These are phyloP conservation scores for Pleomassaria siparia DNA, from an alignment of 2,329 filamentous ascomycete genomes.

Conservation along the genomic window DNA sequence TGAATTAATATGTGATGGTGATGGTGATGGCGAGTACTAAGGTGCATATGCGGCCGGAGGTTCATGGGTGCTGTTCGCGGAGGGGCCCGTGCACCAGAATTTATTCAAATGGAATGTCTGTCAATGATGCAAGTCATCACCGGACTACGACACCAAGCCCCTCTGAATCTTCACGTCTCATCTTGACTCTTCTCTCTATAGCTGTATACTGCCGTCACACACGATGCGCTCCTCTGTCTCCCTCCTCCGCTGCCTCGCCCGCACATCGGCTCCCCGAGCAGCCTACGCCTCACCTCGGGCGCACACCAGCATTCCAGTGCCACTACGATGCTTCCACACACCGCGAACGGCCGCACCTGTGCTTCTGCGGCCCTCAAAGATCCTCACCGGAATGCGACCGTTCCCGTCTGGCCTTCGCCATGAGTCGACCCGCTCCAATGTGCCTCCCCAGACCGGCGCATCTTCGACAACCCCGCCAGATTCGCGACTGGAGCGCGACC, in stretches of 20 bases:
- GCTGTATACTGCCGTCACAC: background rate
- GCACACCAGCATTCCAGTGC: slow-evolving; percentile 29
- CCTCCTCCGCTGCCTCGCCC: slow-evolving; percentile 26
- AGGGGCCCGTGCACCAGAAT: background rate
- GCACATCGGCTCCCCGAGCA: slow-evolving; percentile 18
- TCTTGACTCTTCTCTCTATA: too few relatives aligned
- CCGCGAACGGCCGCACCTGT: slow-evolving; percentile 28
- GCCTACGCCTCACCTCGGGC: slow-evolving; percentile 14
- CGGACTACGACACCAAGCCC: too few relatives aligned
- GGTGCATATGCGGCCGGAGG: background rate
- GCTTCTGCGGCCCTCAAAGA: slow-evolving; percentile 16
- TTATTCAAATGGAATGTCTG: background rate
- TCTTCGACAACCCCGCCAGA: slow-evolving; percentile 33
- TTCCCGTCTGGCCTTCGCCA: slow-evolving; percentile 17
- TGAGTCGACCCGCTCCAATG: slow-evolving; percentile 24
- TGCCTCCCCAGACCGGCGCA: slow-evolving; percentile 21
- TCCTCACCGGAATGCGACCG: slow-evolving; percentile 13
- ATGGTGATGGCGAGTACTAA: background rate
- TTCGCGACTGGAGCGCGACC: slow-evolving; percentile 40
- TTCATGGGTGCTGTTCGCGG: too few relatives aligned
- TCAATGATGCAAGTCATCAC: too few relatives aligned
- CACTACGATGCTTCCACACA: slow-evolving; percentile 27
- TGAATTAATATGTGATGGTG: background rate
- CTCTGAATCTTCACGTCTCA: too few relatives aligned
- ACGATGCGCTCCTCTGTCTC: slow-evolving; percentile 28